Evolutionary conservation across 2,329 filamentous ascomycete species (phyloP).

Genomic region (Aspergillus proliferans): DNA sequence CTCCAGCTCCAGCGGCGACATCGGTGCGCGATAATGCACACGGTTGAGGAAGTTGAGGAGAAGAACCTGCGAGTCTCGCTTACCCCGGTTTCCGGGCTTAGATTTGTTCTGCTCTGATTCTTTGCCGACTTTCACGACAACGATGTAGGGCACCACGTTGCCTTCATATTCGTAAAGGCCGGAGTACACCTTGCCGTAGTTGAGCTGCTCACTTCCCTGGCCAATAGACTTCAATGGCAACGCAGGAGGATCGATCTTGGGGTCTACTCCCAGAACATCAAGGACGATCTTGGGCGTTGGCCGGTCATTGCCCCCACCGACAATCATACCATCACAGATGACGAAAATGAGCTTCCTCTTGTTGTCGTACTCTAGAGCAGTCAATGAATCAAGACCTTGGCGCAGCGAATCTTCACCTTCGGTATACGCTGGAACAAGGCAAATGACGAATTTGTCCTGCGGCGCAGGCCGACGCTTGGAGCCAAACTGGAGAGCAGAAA

Average conservation of each 20-base stretch:
- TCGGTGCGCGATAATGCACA: slow-evolving; percentile 86
- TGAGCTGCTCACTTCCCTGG: slow-evolving; percentile 81
- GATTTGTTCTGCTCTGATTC: slow-evolving; percentile 85
- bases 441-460: slow-evolving; percentile 98
- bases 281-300: slow-evolving; percentile 96
- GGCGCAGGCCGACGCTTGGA: slow-evolving; percentile 82
- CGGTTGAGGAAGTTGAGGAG: slow-evolving; percentile 97
- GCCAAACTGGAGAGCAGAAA: slow-evolving; percentile 87
- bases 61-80: slow-evolving; percentile 94
- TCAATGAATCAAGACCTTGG: slow-evolving; percentile 89
- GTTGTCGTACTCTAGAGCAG: slow-evolving; percentile 92
- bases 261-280: slow-evolving; percentile 93
- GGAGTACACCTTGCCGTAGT: slow-evolving; percentile 98
- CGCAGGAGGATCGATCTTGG: slow-evolving; percentile 90
- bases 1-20: slow-evolving; percentile 93
- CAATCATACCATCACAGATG: slow-evolving; percentile 94
- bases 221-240: slow-evolving; percentile 92
- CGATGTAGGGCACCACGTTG: slow-evolving; percentile 93
- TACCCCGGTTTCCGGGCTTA: slow-evolving; percentile 96
- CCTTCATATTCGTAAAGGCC: slow-evolving; percentile 96
- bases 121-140: slow-evolving; percentile 95
- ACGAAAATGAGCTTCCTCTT: slow-evolving; percentile 96
- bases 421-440: slow-evolving; percentile 94
- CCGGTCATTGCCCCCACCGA: slow-evolving; percentile 90
- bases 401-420: slow-evolving; percentile 93